Base-by-base conservation (phyloP, 805 yeast species). In the Wickerhamiella sorbophila region DNA sequence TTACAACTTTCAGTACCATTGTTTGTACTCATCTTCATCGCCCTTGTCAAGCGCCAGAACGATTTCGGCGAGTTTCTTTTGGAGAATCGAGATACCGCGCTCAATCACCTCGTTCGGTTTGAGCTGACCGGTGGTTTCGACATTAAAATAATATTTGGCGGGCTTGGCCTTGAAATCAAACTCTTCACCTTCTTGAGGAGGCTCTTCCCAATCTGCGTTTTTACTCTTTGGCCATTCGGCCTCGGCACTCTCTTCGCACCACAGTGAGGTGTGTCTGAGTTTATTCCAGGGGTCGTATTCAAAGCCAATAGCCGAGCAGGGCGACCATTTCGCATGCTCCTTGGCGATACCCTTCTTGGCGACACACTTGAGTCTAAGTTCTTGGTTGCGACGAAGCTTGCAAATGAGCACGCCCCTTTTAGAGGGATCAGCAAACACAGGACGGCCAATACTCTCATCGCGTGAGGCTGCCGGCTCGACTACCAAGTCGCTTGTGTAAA, bases 221-320 rank as follows among this genome's bases (percentile, higher is more conserved):
- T 74, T 73, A 33, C 84, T 73, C 48, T 71, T 71, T 31, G 99
- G 98, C 99, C 99, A 91, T 66, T 91, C 99, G 36, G 69, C 73
- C 32, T 75, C 84, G 27, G 83, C 80, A 57, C 77, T 81, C 48
- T 77, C 88, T 63, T 91, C 98, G 59, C 80, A 84, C 99, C 99
- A 91, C 57, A 74, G 83, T 53, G 86, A 95, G 0, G 98, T 91
- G 60, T 91, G 98, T 58, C 82, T 79, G 54, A 91, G 70, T 63
- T 88, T 91, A 64, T 91, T 91, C 93, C 95, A 88, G n/a, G 99
- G 98, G 56, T 88, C 98, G 57, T 88, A 88, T 61, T 88, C 98
- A 55, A 88, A 88, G 16, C 94, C 96, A 42, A 88, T 74, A 18
- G 97, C 97, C 0, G 96, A 73, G 51, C 94, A 81, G 10, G 98